Evolutionary conservation across 2,329 filamentous ascomycete species (phyloP), one percentile per base, ranked within the genome.

Genomic region (Aspergillus brasiliensis): DNA sequence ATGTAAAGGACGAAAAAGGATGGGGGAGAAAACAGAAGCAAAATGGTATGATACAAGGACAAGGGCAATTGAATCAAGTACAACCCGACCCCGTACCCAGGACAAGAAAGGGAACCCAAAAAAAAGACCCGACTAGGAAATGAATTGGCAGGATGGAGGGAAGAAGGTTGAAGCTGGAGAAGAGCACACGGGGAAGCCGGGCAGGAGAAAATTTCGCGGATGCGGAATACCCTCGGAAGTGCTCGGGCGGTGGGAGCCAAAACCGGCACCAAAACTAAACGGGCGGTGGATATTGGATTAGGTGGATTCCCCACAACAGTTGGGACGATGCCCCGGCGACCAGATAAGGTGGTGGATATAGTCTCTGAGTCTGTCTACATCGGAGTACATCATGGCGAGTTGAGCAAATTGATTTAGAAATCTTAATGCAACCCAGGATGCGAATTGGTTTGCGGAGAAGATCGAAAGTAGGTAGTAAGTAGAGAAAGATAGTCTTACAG

Each of bases 161-260:
- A 61, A 65, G n/a, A 57, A 59, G 61, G 52, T 57, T 65, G 65
- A 67, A 67, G 62, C 65, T 69, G 69, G 69, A 71, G 65, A 67
- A 69, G 31, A 61, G 56, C 46, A 59, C 46, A 67, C 63, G 65
- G 68, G 60, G 63, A 67, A 66, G 62, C 59, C 60, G 63, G 65
- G 60, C 61, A 62, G 59, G 59, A 66, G 74, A 77, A 77, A 78
- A 77, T 77, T 77, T 77, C 72, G 73, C 71, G 71, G 74, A 70
- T 69, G 67, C 75, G 74, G 75, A 70, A 73, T 73, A 72, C 71
- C 68, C 65, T 74, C 76, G 75, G 75, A 73, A 73, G 69, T 66
- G 70, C 69, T 75, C 74, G 74, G 73, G 68, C 69, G 67, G 70
- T 68, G 67, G 65, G 57, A 57, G 57, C 25, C 37, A 64, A 34